Evolutionary conservation across 441 rosid genomes (phyloP).

Genomic region (Adansonia rubrostipa): DNA sequence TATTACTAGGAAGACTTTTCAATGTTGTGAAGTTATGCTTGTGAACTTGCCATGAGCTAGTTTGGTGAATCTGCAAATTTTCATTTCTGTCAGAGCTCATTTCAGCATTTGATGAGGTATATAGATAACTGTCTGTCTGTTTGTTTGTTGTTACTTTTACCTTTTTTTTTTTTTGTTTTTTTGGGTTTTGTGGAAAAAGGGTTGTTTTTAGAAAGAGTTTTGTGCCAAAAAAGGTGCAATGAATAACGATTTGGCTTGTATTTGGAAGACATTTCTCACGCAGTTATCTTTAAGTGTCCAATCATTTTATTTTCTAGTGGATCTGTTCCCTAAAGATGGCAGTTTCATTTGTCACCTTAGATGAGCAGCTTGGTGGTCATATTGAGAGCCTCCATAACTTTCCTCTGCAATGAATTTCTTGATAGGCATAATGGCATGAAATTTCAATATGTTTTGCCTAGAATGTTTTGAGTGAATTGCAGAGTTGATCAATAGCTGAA

Average conservation of each 20-base stretch:
- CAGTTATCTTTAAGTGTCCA: not conserved
- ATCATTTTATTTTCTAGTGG: not conserved
- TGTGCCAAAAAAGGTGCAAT: constrained; percentile 2
- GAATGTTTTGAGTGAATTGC: not conserved
- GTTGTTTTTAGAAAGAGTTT: not conserved
- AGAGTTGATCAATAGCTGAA: not conserved
- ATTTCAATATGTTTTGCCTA: not conserved
- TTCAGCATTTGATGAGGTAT: not conserved
- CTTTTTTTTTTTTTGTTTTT: not conserved
- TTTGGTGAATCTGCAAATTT: not conserved
- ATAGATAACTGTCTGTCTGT: no score
- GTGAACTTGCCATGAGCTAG: no score
- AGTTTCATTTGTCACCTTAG: not conserved
- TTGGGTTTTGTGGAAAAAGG: not conserved
- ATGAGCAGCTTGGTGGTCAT: not conserved
- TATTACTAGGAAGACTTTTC: not conserved
- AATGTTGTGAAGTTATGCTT: not conserved
- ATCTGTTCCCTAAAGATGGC: not conserved
- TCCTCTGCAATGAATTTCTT: not conserved
- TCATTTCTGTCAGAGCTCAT: no score
- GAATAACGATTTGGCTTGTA: not conserved
- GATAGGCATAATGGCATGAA: no score
- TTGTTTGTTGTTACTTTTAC: not conserved
- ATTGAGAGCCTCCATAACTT: not conserved
- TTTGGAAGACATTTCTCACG: not conserved